phyloP scores from a whole-genome alignment of 257 asterid genomes.

The Solanum pinnatisectum region DNA sequence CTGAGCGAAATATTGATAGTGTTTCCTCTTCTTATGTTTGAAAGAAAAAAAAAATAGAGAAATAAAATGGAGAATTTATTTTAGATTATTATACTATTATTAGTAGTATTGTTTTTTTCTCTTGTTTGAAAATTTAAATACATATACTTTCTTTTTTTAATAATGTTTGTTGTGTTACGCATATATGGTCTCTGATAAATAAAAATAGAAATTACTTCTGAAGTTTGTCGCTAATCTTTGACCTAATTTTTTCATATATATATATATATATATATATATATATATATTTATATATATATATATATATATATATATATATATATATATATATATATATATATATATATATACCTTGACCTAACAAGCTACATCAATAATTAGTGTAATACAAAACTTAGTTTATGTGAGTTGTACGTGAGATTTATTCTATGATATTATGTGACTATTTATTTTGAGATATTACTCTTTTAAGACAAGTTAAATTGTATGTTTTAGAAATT shows the following conservation, averaged over 20 bases:
- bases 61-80: background rate
- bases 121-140: background rate
- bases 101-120: background rate
- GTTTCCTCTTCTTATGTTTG: background rate
- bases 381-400: background rate
- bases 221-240: background rate
- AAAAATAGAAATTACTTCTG: background rate
- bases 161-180: background rate
- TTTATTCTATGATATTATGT: background rate
- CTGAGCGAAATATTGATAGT: background rate
- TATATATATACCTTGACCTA: background rate
- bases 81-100: background rate
- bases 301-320: no score
- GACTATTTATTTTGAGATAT: no score
- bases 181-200: background rate
- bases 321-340: no score
- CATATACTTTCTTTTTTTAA: background rate
- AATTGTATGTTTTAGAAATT: background rate
- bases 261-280: no score
- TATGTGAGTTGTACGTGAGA: background rate
- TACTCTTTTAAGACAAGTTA: no score
- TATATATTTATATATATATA: no score
- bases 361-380: background rate
- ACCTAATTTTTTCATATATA: background rate
- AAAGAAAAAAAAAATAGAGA: background rate